phyloP scores from a whole-genome alignment of 75 land plant species.

The Selaginella tamariscina region DNA sequence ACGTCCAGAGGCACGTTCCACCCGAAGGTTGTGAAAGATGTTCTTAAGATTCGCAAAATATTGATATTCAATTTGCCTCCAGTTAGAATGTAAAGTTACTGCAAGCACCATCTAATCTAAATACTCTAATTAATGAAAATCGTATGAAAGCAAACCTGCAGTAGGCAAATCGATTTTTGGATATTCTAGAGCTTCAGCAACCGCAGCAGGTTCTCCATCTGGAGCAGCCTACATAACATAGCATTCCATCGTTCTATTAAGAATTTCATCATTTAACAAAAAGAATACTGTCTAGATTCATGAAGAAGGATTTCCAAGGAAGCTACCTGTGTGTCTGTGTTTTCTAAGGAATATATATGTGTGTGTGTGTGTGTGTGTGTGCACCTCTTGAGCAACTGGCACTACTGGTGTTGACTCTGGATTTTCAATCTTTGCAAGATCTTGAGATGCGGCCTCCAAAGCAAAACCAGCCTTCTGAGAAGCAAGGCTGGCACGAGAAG shows the following conservation, averaged over 20 bases:
- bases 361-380: too few relatives aligned
- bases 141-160: background rate
- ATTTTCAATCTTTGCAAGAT: background rate
- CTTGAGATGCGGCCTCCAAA: background rate
- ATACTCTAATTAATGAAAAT: too few relatives aligned
- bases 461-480: conserved; percentile 5
- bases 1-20: background rate
- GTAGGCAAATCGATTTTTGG: background rate
- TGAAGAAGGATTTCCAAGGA: too few relatives aligned
- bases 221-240: background rate
- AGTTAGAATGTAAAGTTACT: background rate
- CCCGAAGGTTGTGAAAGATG: background rate
- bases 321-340: background rate
- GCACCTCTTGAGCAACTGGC: too few relatives aligned
- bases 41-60: conserved; percentile 8
- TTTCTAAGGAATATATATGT: too few relatives aligned
- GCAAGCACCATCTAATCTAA: conserved; percentile 1
- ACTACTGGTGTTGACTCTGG: background rate
- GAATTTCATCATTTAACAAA: background rate
- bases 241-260: background rate
- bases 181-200: background rate
- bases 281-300: too few relatives aligned
- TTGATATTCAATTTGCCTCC: conserved; percentile 4
- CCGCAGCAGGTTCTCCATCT: background rate
- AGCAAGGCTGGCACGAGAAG: background rate